Percentiles rank a stretch among this genome's conserved stretches.
phyloP scores from a whole-genome alignment of 164 flowering plant species.

The Houttuynia cordata region DNA sequence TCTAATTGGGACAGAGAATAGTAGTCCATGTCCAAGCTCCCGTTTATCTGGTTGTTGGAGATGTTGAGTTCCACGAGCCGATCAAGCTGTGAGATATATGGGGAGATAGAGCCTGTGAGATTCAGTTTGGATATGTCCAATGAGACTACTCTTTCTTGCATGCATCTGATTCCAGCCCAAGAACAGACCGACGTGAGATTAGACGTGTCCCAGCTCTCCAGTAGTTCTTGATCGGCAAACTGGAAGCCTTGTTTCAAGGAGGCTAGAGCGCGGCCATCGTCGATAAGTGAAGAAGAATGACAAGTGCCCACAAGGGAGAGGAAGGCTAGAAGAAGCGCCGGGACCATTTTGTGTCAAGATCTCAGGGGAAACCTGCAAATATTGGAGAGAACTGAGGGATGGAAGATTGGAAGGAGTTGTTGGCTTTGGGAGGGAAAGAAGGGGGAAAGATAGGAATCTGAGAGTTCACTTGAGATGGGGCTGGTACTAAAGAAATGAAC shows the following conservation, averaged over 20 bases:
- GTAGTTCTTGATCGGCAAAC: conserved; percentile 16
- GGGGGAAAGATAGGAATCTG: conserved; percentile 40
- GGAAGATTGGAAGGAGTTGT: conserved; percentile 14
- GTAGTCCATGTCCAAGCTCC: conserved; percentile 69
- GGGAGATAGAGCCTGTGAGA: conserved; percentile 49
- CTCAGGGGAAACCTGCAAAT: conserved; percentile 16
- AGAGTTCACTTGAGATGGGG: conserved; percentile 36
- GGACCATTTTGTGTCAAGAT: conserved; percentile 18
- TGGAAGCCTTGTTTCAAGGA: conserved; percentile 45
- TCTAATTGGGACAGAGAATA: conserved; percentile 37
- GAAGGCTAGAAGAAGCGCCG: conserved; percentile 30
- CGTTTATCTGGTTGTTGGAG: conserved; percentile 66
- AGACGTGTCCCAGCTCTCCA: conserved; percentile 42
- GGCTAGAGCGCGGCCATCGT: conserved; percentile 50
- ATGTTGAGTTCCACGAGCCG: conserved; percentile 49
- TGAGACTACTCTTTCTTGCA: conserved; percentile 35
- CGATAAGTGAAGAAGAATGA: conserved; percentile 29
- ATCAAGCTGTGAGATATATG: conserved; percentile 36
- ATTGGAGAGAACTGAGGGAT: conserved; percentile 20
- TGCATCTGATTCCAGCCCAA: conserved; percentile 69
- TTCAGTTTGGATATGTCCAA: conserved; percentile 53
- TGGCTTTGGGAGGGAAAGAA: conserved; percentile 23
- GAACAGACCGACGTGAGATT: conserved; percentile 52
- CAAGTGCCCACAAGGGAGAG: conserved; percentile 26
- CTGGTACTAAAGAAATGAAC: conserved; percentile 32